Base-by-base conservation (phyloP, 2,329 filamentous ascomycete genomes). In the Hortaea werneckii region DNA sequence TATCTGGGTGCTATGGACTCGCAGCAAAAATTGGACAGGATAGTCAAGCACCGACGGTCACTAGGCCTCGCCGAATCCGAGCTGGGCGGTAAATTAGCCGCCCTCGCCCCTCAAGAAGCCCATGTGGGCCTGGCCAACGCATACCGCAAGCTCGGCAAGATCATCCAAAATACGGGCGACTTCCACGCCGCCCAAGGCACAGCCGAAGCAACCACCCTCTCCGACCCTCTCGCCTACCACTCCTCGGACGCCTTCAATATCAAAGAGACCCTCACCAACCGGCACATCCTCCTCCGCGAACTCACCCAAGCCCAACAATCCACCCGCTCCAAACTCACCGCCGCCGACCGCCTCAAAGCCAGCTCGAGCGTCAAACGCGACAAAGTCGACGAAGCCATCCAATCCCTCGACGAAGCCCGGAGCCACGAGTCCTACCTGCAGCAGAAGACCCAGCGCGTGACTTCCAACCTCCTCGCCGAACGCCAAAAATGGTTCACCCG, bases 321-420 rank as follows among this genome's bases (percentile, higher is more conserved):
- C 20, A 88, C 89, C 1, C 81, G 85, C 51, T 86, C 80, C 66
- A 92, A 88, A 65, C 78, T 92, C 35, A 80, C 82, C 52, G 87
- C 89, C 1, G 88, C 89, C 1, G 89, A 96, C 65, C 80, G 92
- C 39, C 76, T 98, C 50, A 95, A 94, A 63, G 80, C 83, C 12
- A 87, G 82, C 64, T 85, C 86, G 11, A 92, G 82, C 47, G 89
- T 98, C 32, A 84, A 87, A 51, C 78, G 85, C 32, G 92, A 98
- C 62, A 98, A 96, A 70, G 92, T 96, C 28, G 92, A 98, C 63
- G 92, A 98, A 67, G 92, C 92, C n/a, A 94, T 98, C 59, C 77
- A 81, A 12, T 79, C 87, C 4, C 76, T 96, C 4, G 88, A 95
- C 52, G 92, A 96, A 61, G 92, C 92, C 4, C 78, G 84, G 45